Base-by-base conservation (phyloP, 78 protist genomes). In the Dictyostelium citrinum region DNA sequence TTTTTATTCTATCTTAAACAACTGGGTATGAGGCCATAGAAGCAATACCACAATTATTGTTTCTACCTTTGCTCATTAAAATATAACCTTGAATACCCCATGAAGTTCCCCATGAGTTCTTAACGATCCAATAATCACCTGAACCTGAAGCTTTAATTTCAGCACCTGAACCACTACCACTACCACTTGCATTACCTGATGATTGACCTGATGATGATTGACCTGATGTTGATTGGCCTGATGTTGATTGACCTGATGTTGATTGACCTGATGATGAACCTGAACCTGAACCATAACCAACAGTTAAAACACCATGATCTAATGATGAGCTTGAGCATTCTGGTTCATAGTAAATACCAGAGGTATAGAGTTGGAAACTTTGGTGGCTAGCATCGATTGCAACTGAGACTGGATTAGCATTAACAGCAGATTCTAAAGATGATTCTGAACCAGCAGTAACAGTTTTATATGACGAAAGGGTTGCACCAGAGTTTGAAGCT, bases 61-160 rank as follows among this genome's bases (percentile, higher is more conserved):
- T 10, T 24, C 60, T 29, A 64, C 88, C 88, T 49, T 91, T 82
- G 2, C 96, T 49, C 94, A 97, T 91, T 27, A 37, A 35, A 74
- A 97, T 61, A 83, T 92, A 97, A 24, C 98, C 98, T 8, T 3
- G 10, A 14, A 84, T 16, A 29, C 97, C 98, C 98, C 98, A 97
- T 33, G 22, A 37, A 16, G 91, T 43, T 37, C 98, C 98, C 99
- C 99, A 98, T 20, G 97, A 91, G 99, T 98, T 98, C 95, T 98
- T 98, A 80, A 97, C 97, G 79, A 91, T 84, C 97, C 97, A 96
- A 96, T 91, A 98, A 49, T 90, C 71, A 60, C 60, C 75, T n/a
- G 82, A 64, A 27, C 77, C 64, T 45, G 84, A 8, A 5, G 27
- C 41, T 27, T 77, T 31, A 27, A 41, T 55, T 11, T 29, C 46